Evolutionary conservation across 352 stramenopile species (phyloP).

Genomic region (Thalassiosira livingstoniorum): DNA sequence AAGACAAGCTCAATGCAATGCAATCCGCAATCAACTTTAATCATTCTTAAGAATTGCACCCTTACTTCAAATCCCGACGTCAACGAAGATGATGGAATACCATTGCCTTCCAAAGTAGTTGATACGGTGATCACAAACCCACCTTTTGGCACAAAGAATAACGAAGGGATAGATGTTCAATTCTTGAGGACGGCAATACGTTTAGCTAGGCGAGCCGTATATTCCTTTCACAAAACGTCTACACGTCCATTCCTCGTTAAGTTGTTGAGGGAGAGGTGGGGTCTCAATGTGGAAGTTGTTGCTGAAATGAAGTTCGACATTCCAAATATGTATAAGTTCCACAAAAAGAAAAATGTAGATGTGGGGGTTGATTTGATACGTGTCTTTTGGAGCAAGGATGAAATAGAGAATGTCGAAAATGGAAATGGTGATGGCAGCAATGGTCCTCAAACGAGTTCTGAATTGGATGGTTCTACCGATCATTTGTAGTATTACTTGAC

Average conservation of each 20-base stretch:
- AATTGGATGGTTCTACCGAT: too few relatives aligned
- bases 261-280: constrained; percentile 76
- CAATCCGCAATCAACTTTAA: too few relatives aligned
- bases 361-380: constrained; percentile 87
- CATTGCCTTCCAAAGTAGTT: constrained; percentile 74
- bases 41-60: too few relatives aligned
- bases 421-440: constrained; percentile 12
- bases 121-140: constrained; percentile 87
- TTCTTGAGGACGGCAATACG: constrained; percentile 82
- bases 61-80: constrained; percentile 35
- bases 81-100: constrained; percentile 72
- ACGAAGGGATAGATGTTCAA: constrained; percentile 86
- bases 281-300: constrained; percentile 78
- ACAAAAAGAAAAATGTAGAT: constrained; percentile 84
- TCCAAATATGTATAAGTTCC: constrained; percentile 87
- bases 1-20: too few relatives aligned
- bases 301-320: constrained; percentile 89
- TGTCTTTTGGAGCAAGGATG: constrained; percentile 61
- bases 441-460: not conserved
- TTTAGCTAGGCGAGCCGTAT: constrained; percentile 77
- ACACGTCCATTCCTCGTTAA: constrained; percentile 84
- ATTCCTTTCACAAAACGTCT: constrained; percentile 88
- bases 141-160: constrained; percentile 88
- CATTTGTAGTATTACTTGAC: too few relatives aligned
- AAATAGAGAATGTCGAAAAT: constrained; percentile 26